Conservation (phyloP, 2,329 filamentous ascomycete species). For the Rasamsonia emersonii region DNA sequence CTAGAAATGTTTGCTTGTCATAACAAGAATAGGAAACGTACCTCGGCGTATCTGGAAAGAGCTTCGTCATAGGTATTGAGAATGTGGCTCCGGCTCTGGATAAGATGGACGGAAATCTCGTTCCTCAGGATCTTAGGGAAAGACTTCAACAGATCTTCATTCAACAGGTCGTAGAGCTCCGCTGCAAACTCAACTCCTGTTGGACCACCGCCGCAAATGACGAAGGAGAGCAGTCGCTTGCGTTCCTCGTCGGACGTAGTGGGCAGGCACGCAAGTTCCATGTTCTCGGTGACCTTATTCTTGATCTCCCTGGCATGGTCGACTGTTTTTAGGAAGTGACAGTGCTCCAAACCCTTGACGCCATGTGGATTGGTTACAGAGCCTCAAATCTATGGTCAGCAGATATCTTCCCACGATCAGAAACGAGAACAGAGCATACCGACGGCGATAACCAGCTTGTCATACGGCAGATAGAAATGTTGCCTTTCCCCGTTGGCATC, state of each 20-base stretch:
- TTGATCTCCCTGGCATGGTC: conserved; percentile 84
- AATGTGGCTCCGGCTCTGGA: conserved; percentile 90
- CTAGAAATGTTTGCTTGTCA: not conserved
- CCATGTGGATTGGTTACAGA: conserved; percentile 92
- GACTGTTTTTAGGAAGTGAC: conserved; percentile 91
- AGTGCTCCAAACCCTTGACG: conserved; percentile 88
- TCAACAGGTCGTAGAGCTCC: conserved; percentile 89
- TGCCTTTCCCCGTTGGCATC: conserved; percentile 63
- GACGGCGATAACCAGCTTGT: conserved; percentile 88
- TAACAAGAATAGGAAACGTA: conserved; percentile 15
- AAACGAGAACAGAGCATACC: conserved; percentile 36
- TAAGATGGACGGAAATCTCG: conserved; percentile 94
- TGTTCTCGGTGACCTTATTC: conserved; percentile 78
- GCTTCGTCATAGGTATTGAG: conserved; percentile 97
- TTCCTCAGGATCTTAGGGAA: conserved; percentile 91
- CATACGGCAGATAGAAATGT: conserved; percentile 90
- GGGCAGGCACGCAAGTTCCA: conserved; percentile 86
- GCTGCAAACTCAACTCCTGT: conserved; percentile 97
- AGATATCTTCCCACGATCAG: conserved; percentile 1
- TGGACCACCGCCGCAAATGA: conserved; percentile 89
- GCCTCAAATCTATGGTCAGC: conserved; percentile 33
- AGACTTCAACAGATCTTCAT: conserved; percentile 76
- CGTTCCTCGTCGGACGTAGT: conserved; percentile 85
- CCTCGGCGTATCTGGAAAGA: conserved; percentile 82
- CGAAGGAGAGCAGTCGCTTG: conserved; percentile 80